Evolutionary conservation across 495 filamentous ascomycete species (phyloP).

Genomic region (Talaromyces liani): DNA sequence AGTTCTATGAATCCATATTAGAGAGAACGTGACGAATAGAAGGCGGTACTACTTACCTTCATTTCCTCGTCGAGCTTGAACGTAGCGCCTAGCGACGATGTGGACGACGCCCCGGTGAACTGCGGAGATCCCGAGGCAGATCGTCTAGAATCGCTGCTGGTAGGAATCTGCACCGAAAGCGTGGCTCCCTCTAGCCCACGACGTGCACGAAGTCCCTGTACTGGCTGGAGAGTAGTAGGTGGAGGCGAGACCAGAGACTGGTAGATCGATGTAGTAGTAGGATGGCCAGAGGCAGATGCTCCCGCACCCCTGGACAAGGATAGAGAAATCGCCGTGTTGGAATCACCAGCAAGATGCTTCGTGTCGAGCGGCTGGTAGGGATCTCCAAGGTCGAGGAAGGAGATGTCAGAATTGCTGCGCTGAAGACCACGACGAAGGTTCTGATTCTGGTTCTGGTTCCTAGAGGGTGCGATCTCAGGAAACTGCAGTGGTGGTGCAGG

Average conservation of each 20-base stretch:
- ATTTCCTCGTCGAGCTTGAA: constrained; percentile 1
- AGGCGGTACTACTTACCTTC: not conserved
- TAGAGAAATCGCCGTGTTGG: not conserved
- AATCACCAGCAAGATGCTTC: not conserved
- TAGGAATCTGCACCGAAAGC: not conserved
- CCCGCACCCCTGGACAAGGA: not conserved
- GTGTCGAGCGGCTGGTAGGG: not conserved
- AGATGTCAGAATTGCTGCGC: constrained; percentile 1
- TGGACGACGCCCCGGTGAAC: not conserved
- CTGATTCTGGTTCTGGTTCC: not conserved
- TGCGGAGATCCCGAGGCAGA: not conserved
- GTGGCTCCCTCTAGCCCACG: not conserved
- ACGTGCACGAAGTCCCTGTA: not conserved
- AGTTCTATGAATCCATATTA: not conserved
- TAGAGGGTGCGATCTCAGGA: not conserved
- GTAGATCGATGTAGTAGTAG: not conserved
- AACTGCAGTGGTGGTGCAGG: not conserved
- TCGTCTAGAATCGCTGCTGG: not conserved
- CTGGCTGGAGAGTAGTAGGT: not conserved
- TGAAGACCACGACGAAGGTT: not conserved
- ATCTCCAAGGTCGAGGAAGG: constrained; percentile 1
- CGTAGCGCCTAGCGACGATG: not conserved
- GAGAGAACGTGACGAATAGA: not conserved
- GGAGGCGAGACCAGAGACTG: not conserved
- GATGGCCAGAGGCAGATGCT: not conserved